Base-by-base conservation (phyloP, 768 basidiomycete genomes). In the Tricholoma terreum region DNA sequence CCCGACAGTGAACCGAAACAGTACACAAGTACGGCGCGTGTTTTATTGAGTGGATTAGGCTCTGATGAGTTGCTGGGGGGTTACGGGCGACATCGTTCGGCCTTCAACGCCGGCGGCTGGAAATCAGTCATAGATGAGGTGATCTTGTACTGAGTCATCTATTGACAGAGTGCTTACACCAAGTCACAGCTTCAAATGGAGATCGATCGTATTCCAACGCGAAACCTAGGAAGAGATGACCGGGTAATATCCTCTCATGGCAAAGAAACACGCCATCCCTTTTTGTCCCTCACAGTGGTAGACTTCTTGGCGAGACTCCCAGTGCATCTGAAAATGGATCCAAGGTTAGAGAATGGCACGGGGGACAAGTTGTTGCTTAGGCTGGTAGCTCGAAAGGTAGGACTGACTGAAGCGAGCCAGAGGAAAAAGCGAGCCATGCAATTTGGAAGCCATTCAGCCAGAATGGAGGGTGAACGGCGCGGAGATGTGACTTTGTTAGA, bases 351-450 rank as follows among this genome's bases (percentile, higher is more conserved):
- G 4, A 73, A 84, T n/a, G 94, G 94, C 1, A 57, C 85, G 5
- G 97, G 97, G 1, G 97, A 98, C 68, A 99, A 99, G 76, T 78
- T 89, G 72, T 67, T 99, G 45, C 67, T 98, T 52, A 75, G 96
- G 54, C 68, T 89, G 27, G 85, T 88, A 1, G 85, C 89, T 34
- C 73, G 76, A 59, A 83, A 83, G 61, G 64, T 94, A n/a, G 94
- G 95, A 0, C 75, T 98, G 42, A 71, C 80, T 2, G 83, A 86
- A 60, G 91, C 92, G 5, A 89, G 89, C 59, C 57, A 63, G 52
- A 77, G 92, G 60, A 94, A 89, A 69, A 99, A 99, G 74, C 71
- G 90, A 57, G 97, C 97, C 12, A 97, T 98, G 90, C 97, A 98
- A 66, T 99, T 99, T 74, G 96, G 96, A 15, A 90, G 84, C 65